Evolutionary conservation across 176 grass and related monocot genomes (phyloP), one percentile per base, ranked within the genome.

Genomic region (Musa itinerans): DNA sequence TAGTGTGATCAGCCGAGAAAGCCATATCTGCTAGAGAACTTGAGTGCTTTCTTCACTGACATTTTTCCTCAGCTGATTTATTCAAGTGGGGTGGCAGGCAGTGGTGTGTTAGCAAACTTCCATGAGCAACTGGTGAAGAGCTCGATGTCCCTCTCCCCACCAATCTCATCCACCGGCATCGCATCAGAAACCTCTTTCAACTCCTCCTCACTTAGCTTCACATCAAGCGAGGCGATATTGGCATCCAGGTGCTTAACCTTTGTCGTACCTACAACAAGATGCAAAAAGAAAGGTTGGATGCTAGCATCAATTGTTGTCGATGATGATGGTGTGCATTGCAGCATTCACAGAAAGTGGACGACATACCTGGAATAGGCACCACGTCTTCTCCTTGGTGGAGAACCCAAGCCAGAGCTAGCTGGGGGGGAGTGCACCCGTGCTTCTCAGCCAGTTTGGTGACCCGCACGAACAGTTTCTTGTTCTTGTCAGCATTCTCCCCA

Each of bases 81-180:
- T 54, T 54, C 11, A 0, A 61, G 57, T 29, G 24, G 27, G 65
- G 2, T 29, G 65, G 2, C 27, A 26, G 75, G 78, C 62, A 73
- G 79, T 53, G 85, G 85, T 72, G 87, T 96, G 53, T 88, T 88
- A 23, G 85, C 89, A 77, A 86, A 70, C 71, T 85, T 85, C 87
- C 87, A 96, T 65, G 79, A 86, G 82, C 78, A 86, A 68, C 75
- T 73, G 72, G 83, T 83, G 64, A 90, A 54, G 26, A 85, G 64
- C 66, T 85, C 93, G 65, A 78, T 19, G 78, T 83, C 17, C 67
- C 85, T 90, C 43, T 83, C 79, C 50, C 85, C 89, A 29, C 80
- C 81, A 55, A 92, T 83, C 74, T 92, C 85, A 56, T 54, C 70
- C n/a, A 75, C 63, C 59, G 83, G 82, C 59, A 90, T 54, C 49